Evolutionary conservation across 2,329 filamentous ascomycete species (phyloP).

Genomic region (Periconia sp.): DNA sequence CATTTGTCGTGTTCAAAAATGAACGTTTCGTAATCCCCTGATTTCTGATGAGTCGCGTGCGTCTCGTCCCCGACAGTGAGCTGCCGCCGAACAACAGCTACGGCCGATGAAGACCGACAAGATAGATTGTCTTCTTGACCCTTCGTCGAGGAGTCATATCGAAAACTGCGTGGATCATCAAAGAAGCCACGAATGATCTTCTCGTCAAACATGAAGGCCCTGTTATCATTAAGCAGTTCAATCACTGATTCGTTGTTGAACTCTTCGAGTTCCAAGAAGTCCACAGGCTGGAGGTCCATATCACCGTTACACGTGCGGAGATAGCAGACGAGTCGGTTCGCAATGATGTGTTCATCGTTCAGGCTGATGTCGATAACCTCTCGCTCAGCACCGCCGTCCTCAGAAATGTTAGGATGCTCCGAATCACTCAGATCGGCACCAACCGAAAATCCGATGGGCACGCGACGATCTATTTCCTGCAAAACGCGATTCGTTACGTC

Average conservation of each 20-base stretch:
- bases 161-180: not conserved
- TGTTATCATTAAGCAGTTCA: not conserved
- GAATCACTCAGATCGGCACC: no score
- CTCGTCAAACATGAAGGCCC: not conserved
- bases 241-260: not conserved
- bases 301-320: no score
- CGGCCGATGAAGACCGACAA: not conserved
- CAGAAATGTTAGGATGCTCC: no score
- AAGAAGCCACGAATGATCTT: not conserved
- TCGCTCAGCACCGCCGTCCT: no score
- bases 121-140: not conserved
- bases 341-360: no score
- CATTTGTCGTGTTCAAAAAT: not conserved
- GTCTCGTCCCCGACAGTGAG: no score
- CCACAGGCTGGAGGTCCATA: not conserved
- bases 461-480: no score
- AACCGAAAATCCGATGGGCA: no score
- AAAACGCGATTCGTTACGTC: no score
- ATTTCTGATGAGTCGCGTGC: not conserved
- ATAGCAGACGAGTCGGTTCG: no score
- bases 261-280: not conserved
- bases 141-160: not conserved
- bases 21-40: not conserved
- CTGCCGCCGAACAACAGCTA: no score
- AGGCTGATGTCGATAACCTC: no score